These are phyloP conservation scores for Fusarium domesticum DNA, from an alignment of 2,329 filamentous ascomycete species.

Conservation along the genomic window DNA sequence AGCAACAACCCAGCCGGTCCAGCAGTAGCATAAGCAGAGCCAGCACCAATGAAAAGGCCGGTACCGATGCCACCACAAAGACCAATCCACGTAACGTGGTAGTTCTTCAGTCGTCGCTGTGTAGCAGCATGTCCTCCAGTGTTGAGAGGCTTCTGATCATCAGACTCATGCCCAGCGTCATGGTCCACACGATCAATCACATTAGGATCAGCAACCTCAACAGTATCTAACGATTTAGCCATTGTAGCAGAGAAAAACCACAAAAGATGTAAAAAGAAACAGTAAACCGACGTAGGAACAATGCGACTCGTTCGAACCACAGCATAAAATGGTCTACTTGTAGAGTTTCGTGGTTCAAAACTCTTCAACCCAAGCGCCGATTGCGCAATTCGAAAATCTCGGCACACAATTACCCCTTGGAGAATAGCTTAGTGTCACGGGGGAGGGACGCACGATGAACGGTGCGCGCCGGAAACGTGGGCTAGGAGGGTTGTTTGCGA, in stretches of 20 bases:
- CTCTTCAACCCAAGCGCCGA: slow-evolving; percentile 2
- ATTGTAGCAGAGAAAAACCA: too few species aligned
- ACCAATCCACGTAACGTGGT: slow-evolving; percentile 27
- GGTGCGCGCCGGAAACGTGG: too few species aligned
- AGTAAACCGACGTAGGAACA: too few species aligned
- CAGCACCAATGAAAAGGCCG: slow-evolving; percentile 24
- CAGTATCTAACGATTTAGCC: too few species aligned
- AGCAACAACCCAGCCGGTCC: slow-evolving; percentile 25
- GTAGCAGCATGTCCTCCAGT: slow-evolving; percentile 23
- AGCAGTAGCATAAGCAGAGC: slow-evolving; percentile 23
- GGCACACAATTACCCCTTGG: too few species aligned
- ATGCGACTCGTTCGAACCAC: slow-evolving; percentile 6
- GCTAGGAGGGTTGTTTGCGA: too few species aligned
- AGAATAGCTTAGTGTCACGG: too few species aligned
- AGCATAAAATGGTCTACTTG: background rate
- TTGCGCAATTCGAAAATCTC: slow-evolving; percentile 26
- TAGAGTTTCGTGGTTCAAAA: background rate
- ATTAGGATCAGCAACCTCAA: too few species aligned
- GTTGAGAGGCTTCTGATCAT: slow-evolving; percentile 20
- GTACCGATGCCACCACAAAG: slow-evolving; percentile 26
- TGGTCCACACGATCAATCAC: background rate
- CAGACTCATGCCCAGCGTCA: background rate
- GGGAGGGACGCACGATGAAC: too few species aligned
- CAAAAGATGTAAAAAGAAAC: too few species aligned
- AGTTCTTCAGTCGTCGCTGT: slow-evolving; percentile 20